Conservation (phyloP, 2,329 filamentous ascomycete species). For the Hirsutella thompsonii region DNA sequence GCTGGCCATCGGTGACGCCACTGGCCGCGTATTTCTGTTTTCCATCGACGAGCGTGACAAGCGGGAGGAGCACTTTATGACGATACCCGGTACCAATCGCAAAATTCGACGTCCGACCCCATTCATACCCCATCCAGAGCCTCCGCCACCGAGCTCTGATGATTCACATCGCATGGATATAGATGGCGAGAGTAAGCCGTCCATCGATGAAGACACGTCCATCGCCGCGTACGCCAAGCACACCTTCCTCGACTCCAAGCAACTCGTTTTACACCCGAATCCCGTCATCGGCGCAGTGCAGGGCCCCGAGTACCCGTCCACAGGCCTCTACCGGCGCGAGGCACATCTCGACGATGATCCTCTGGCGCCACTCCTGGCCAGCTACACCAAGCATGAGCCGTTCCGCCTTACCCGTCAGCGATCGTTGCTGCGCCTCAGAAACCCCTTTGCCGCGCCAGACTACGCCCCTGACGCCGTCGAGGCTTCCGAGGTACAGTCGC, state of each 20-base stretch:
- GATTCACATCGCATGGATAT: neutral
- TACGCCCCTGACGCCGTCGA: neutral
- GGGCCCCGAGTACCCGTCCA: constrained; percentile 35
- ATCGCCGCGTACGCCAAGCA: constrained; percentile 13
- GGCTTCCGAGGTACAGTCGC: neutral
- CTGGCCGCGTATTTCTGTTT: constrained; percentile 44
- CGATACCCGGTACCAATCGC: constrained; percentile 20
- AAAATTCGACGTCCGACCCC: constrained; percentile 31
- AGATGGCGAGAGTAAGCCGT: neutral
- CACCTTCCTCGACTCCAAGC: constrained; percentile 21
- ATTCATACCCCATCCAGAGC: constrained; percentile 36
- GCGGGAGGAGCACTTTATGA: constrained; percentile 19
- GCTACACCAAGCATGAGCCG: constrained; percentile 22
- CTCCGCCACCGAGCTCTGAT: constrained; percentile 21
- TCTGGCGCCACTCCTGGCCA: constrained; percentile 25
- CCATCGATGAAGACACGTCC: neutral
- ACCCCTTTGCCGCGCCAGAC: constrained; percentile 6
- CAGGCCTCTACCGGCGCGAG: constrained; percentile 32
- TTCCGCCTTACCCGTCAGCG: constrained; percentile 15
- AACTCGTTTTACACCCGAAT: constrained; percentile 29
- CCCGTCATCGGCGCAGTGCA: constrained; percentile 41
- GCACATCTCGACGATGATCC: constrained; percentile 33
- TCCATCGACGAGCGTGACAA: constrained; percentile 32
- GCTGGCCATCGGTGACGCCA: constrained; percentile 47
- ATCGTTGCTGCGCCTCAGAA: constrained; percentile 14